Base-by-base conservation (phyloP, 495 filamentous ascomycete genomes). In the Podospora australis region DNA sequence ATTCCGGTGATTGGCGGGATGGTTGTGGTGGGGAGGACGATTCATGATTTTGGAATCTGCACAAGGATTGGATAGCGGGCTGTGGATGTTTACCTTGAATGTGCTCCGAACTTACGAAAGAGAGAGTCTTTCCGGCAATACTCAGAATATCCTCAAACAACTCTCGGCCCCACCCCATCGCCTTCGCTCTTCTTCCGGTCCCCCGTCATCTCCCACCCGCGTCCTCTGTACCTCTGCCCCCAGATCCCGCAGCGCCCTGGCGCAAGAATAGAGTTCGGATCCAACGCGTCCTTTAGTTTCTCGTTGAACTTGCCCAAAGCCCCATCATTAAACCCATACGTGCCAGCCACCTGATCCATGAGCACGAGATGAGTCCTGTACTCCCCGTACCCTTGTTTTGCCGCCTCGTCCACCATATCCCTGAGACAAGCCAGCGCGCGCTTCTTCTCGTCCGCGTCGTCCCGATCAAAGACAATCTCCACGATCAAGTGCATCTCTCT, bases 401-500 rank as follows among this genome's bases (percentile, higher is more conserved):
- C 75, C 5, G 69, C 67, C 16, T 69, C 69, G 10, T 70, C 65
- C 9, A 80, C 69, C 53, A 80, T 60, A 14, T 70, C 67, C 10
- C 70, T 60, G 54, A 78, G 46, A 42, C 64, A 58, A 53, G 66
- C 50, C 54, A 75, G 39, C 61, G 64, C 53, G 14, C 47, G 59
- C 62, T 64, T 50, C n/a, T 60, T 62, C 28, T 57, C 49, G 29
- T 64, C 65, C 2, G 56, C 35, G 36, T 75, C 60, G 11, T 64
- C 63, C 10, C 75, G 66, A 48, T 81, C 69, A 45, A 74, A 81
- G 11, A 80, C 67, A 46, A 80, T 73, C 54, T 73, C 72, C 17
- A 77, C 70, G 35, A 83, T 81, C 36, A 79, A 68, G 52, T 81
- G 76, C 66, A 79, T 78, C 54, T 82, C 76, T 4, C 77, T 66